Evolutionary conservation across 495 filamentous ascomycete genomes (phyloP).

Genomic region (Talaromyces trachyspermus): DNA sequence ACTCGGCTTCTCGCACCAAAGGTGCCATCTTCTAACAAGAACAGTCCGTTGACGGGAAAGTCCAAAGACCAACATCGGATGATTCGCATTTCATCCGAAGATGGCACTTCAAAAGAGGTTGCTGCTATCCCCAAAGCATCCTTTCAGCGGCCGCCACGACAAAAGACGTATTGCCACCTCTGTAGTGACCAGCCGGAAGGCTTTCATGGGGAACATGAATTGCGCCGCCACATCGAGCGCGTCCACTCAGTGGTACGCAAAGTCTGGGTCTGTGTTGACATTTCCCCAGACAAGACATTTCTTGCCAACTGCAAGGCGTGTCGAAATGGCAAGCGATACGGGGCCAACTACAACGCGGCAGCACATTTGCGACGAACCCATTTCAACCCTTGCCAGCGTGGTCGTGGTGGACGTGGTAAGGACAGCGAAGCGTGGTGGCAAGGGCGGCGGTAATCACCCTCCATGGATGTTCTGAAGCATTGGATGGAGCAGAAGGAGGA

Average conservation of each 20-base stretch:
- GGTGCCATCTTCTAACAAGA: conserved; percentile 21
- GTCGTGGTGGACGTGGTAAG: conserved; percentile 45
- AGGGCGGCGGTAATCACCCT: conserved; percentile 76
- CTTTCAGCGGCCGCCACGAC: conserved; percentile 68
- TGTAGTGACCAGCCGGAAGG: conserved; percentile 77
- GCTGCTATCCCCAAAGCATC: conserved; percentile 61
- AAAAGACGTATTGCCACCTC: conserved; percentile 64
- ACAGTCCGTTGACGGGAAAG: conserved; percentile 16
- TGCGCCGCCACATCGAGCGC: conserved; percentile 76
- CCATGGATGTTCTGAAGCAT: conserved; percentile 68
- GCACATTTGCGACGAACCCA: conserved; percentile 87
- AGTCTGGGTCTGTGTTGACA: conserved; percentile 75
- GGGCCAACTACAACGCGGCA: conserved; percentile 91
- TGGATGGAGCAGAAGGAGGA: conserved; percentile 74
- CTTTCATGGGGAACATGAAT: conserved; percentile 90
- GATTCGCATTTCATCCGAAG: conserved; percentile 47
- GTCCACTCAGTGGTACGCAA: conserved; percentile 67
- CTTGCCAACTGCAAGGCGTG: conserved; percentile 88
- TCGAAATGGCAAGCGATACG: conserved; percentile 67
- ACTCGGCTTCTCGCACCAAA: conserved; percentile 42
- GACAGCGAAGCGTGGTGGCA: conserved; percentile 65
- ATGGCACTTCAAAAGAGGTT: conserved; percentile 52
- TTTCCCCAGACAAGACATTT: conserved; percentile 51
- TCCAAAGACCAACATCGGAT: conserved; percentile 37
- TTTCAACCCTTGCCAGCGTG: conserved; percentile 62